Conservation (phyloP, 73 alveolate species). For the Symbiodinium pilosum region DNA sequence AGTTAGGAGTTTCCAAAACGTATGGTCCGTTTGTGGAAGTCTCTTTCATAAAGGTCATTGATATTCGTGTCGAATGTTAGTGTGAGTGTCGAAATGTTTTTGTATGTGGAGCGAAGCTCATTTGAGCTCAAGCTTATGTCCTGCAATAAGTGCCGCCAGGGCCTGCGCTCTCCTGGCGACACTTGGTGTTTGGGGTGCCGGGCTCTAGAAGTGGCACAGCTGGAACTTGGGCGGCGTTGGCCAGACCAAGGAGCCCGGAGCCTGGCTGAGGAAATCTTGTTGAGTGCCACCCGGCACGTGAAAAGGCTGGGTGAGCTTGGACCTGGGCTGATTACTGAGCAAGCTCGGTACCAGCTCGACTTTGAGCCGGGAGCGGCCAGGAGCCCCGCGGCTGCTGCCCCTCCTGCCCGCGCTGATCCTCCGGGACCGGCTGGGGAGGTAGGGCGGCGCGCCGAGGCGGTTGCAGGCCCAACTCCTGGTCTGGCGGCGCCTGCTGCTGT, state of each 20-base stretch:
- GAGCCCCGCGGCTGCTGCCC: neutral
- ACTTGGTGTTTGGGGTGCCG: constrained; percentile 46
- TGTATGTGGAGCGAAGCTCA: neutral
- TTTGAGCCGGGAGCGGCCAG: neutral
- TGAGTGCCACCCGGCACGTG: neutral
- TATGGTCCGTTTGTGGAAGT: no score
- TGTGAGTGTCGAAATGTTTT: neutral
- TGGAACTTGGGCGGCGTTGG: neutral
- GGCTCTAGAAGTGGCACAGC: neutral
- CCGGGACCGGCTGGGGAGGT: neutral
- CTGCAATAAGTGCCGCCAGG: constrained; percentile 22
- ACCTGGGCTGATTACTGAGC: neutral
- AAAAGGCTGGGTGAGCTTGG: neutral
- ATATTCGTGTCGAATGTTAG: neutral
- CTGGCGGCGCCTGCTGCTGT: no score
- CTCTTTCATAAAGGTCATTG: no score
- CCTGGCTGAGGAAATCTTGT: neutral
- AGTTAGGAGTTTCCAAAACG: no score
- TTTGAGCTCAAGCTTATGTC: neutral
- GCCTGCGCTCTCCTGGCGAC: neutral
- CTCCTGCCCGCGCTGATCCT: neutral
- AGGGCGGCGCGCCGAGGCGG: neutral
- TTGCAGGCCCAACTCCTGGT: neutral
- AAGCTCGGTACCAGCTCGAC: neutral
- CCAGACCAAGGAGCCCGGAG: neutral